A percentile compares a stretch with the other conserved stretches of the same genome.
Evolutionary conservation across 169 alveolate species (phyloP).

Genomic region (Amoebophrya sp.): DNA sequence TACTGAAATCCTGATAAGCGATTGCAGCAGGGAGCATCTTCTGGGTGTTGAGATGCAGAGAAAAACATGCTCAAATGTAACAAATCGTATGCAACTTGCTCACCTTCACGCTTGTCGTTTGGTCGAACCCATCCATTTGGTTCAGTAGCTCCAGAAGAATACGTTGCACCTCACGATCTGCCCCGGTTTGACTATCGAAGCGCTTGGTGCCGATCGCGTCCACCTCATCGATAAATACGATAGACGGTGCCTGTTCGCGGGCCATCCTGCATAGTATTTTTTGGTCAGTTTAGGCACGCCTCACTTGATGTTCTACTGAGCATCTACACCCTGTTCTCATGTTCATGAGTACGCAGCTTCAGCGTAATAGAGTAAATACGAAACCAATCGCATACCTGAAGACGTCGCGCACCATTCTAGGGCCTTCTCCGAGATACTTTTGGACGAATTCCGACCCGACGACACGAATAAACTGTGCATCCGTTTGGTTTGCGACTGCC

Average conservation of each 20-base stretch:
- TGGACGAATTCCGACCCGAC: slow-evolving; percentile 99
- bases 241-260: slow-evolving; percentile 58
- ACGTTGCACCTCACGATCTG: slow-evolving; percentile 81
- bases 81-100: no score
- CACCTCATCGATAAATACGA: slow-evolving; percentile 97
- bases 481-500: slow-evolving; percentile 46
- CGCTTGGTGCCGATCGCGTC: slow-evolving; percentile 96
- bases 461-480: slow-evolving; percentile 63
- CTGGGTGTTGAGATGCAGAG: no score
- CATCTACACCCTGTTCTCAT: no score
- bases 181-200: slow-evolving; percentile 52
- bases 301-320: no score
- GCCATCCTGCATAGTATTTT: slow-evolving; percentile 29
- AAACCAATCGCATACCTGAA: slow-evolving; percentile 65
- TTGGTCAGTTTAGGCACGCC: no score
- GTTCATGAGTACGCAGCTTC: no score
- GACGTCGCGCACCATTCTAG: slow-evolving; percentile 98
- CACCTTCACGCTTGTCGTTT: slow-evolving; percentile 76
- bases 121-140: slow-evolving; percentile 98
- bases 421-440: slow-evolving; percentile 97
- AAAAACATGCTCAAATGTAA: no score
- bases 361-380: no score
- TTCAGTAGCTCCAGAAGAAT: slow-evolving; percentile 89
- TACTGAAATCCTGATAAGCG: no score
- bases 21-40: no score